Conservation (phyloP, 306 rosid genomes). For the Cyclanthera cordifolia region DNA sequence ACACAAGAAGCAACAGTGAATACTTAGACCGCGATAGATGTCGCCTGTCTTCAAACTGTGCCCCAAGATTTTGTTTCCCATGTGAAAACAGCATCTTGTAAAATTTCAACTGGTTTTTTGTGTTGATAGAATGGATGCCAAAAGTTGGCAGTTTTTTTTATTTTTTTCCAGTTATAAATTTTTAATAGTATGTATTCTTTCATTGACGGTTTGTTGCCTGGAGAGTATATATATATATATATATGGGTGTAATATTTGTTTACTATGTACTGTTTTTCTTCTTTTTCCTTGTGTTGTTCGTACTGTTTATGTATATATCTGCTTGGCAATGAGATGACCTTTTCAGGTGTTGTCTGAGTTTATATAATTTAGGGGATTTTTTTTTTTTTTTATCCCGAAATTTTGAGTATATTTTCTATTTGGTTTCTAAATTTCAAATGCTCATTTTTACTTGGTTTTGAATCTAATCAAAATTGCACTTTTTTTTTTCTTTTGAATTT, state of each 20-base stretch:
- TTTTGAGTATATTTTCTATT: no score
- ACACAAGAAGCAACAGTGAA: constrained; percentile 10
- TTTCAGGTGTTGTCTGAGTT: background rate
- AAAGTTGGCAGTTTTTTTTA: no score
- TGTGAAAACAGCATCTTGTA: background rate
- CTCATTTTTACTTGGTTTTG: no score
- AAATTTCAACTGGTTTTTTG: background rate
- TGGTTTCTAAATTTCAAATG: no score
- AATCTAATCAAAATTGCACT: no score
- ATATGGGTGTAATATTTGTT: background rate
- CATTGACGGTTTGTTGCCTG: background rate
- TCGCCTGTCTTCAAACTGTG: background rate
- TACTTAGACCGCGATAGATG: background rate
- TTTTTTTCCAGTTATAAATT: background rate
- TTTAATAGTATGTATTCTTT: background rate
- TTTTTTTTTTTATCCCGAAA: no score
- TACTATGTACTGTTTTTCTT: background rate
- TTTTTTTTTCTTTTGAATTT: no score
- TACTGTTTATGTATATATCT: background rate
- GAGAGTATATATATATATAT: background rate
- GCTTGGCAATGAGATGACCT: background rate
- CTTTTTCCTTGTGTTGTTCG: background rate
- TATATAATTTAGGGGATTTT: no score
- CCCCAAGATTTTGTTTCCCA: background rate
- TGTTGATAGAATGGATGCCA: background rate